phyloP scores from a whole-genome alignment of 257 asterid genomes.

The Jasminum sambac region DNA sequence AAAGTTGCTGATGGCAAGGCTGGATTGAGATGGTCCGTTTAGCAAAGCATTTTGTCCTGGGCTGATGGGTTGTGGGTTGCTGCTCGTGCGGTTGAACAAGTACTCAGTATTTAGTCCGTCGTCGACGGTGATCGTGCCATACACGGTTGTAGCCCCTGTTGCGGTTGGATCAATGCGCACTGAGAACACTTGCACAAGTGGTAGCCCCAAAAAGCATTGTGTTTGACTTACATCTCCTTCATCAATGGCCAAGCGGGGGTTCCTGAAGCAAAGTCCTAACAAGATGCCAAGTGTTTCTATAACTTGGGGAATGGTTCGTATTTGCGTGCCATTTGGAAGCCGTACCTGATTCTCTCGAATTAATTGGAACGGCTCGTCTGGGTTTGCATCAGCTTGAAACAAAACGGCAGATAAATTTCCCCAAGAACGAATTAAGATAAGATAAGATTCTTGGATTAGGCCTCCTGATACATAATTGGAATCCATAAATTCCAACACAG shows the following conservation, averaged over 20 bases:
- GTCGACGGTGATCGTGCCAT: slow-evolving; percentile 6
- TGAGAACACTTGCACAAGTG: neutral
- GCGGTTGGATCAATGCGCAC: neutral
- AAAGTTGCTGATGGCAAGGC: neutral
- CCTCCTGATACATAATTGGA: neutral
- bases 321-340: neutral
- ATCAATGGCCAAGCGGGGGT: neutral
- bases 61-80: neutral
- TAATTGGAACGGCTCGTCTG: neutral
- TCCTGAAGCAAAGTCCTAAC: neutral
- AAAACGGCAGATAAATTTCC: neutral
- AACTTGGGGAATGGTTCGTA: neutral
- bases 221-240: neutral
- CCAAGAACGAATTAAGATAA: neutral
- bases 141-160: neutral
- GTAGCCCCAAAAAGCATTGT: neutral
- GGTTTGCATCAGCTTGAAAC: slow-evolving; percentile 1
- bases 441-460: neutral
- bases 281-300: slow-evolving; percentile 2
- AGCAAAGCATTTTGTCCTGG: neutral
- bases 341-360: neutral
- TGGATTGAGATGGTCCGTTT: slow-evolving; percentile 3
- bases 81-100: neutral
- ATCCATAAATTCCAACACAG: neutral
- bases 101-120: neutral